phyloP scores from a whole-genome alignment of 2,329 filamentous ascomycete genomes.

The Scytalidium sp. region DNA sequence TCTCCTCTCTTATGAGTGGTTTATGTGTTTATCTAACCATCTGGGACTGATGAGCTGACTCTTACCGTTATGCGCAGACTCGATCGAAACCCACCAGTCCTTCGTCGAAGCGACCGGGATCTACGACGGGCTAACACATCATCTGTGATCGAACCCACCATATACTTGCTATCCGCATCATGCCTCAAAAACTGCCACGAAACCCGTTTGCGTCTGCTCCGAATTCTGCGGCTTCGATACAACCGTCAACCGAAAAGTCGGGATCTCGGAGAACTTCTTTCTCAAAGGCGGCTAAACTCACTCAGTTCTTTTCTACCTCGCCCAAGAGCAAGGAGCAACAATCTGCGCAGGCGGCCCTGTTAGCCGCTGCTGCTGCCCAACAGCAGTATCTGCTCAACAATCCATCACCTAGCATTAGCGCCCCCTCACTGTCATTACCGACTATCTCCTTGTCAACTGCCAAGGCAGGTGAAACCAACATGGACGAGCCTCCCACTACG shows the following conservation, averaged over 20 bases:
- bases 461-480: conserved; percentile 69
- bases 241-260: conserved; percentile 21
- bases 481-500: conserved; percentile 71
- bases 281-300: conserved; percentile 72
- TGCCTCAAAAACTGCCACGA: conserved; percentile 32
- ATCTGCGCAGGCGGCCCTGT: conserved; percentile 64
- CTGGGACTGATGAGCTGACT: too few relatives aligned
- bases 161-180: conserved; percentile 8
- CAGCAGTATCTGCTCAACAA: conserved; percentile 49
- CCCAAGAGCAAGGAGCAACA: conserved; percentile 70
- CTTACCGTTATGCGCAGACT: neutral
- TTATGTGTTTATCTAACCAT: too few relatives aligned
- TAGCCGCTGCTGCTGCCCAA: conserved; percentile 59
- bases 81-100: neutral
- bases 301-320: conserved; percentile 78
- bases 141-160: neutral
- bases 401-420: conserved; percentile 62
- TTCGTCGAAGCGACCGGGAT: neutral
- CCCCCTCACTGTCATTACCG: conserved; percentile 74
- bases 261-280: conserved; percentile 52
- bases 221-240: conserved; percentile 21
- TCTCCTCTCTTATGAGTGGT: too few relatives aligned
- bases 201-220: conserved; percentile 30
- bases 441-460: conserved; percentile 91
- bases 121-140: neutral